phyloP scores from a whole-genome alignment of 148 eudicot genomes.

The Rhododendron molle region DNA sequence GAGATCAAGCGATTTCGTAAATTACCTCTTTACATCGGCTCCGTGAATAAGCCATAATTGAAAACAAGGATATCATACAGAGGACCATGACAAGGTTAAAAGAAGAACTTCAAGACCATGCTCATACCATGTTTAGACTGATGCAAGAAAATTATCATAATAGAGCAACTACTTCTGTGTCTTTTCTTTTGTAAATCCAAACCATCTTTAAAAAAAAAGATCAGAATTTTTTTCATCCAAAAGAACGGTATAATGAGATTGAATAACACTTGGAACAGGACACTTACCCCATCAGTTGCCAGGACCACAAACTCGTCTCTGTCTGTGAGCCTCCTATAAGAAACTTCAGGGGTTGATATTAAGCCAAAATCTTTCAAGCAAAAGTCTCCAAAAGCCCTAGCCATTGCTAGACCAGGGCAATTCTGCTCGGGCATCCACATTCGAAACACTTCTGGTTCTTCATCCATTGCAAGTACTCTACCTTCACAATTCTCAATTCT shows the following conservation, averaged over 20 bases:
- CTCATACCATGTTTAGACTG: not conserved
- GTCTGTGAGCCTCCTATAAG: conserved; percentile 48
- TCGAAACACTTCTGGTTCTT: conserved; percentile 60
- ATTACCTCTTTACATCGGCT: too few species aligned
- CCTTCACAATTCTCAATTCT: conserved; percentile 53
- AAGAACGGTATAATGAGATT: not conserved
- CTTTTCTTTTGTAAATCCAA: not conserved
- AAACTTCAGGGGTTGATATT: conserved; percentile 56
- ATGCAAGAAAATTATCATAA: not conserved
- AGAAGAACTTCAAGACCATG: not conserved
- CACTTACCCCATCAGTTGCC: conserved; percentile 91
- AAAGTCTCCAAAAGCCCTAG: conserved; percentile 89
- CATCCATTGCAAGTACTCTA: conserved; percentile 57
- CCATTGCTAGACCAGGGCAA: conserved; percentile 90
- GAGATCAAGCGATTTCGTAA: too few species aligned
- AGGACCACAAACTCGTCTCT: conserved; percentile 79
- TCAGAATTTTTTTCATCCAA: not conserved
- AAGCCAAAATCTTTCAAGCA: conserved; percentile 47
- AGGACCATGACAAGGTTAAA: too few species aligned
- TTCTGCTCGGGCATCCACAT: conserved; percentile 77
- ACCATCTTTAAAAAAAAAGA: not conserved
- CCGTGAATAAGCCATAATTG: too few species aligned
- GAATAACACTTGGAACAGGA: not conserved
- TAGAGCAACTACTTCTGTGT: not conserved
- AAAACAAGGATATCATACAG: too few species aligned